Evolutionary conservation across 805 yeast genomes (phyloP), one percentile per base, ranked within the genome.

Genomic region (Pichia deserticola): DNA sequence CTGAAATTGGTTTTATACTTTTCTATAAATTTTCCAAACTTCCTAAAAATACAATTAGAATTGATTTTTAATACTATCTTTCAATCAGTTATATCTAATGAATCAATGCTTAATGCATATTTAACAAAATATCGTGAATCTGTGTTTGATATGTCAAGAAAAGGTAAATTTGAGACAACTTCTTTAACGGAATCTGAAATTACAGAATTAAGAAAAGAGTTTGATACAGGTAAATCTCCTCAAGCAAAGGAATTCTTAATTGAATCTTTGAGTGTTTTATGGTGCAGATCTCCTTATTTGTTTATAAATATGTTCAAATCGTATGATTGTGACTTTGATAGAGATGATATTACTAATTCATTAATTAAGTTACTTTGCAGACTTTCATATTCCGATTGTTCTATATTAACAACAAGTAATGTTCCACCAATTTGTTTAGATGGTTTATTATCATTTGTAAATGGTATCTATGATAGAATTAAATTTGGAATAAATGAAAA

Each of bases 371-470:
- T 84, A 42, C 72, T 93, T 48, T 81, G 95, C 48, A 78, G 84
- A 46, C 70, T 89, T 34, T 83, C 97, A 0, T 76, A 88, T 41
- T 95, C 98, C 0, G 96, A 89, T 60, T 78, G 92, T 10, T 95
- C 97, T 0, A 58, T 75, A 9, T 72, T 76, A 57, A 83, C 95
- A 0, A 86, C 96, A 0, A 87, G 86, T 38, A 84, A 79, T 59
- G 95, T 92, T 1, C 98, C 99, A 0, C 97, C 98, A 0, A 77
- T 89, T 7, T 92, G 98, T 59, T 71, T 93, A 46, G 98, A 93
- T 59, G 96, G 97, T 1, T 65, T 93, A 3, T 70, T 92, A 27
- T 76, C 86, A 2, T 81, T 85, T 49, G 71, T 90, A 40, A 77
- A 79, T 51, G 82, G 83, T 13, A 71, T 87, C 42, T 75, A 77